Base-by-base conservation (phyloP, 2,329 filamentous ascomycete species). In the Tolypocladium tundrense region DNA sequence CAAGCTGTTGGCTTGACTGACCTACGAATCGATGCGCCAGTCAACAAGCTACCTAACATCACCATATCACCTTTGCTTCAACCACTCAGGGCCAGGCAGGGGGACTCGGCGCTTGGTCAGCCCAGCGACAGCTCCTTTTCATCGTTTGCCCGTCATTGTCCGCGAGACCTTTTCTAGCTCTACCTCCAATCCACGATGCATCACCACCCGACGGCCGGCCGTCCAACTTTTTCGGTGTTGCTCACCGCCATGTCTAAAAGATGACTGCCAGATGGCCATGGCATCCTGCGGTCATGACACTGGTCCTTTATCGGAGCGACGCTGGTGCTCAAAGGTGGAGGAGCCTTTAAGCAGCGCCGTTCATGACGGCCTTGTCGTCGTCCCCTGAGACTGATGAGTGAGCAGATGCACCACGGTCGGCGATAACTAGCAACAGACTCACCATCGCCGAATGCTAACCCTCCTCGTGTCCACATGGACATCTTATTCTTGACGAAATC, bases 401-500 rank as follows among this genome's bases (percentile, higher is more conserved):
- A 51, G 48, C 19, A 35, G 31, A 51, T 10, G 19, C 19, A 13
- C 19, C 31, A 31, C 19, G 19, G 4, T n/a, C 10, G 16, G 48
- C 31, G 16, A 35, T 10, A 35, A 35, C 14, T 3, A 19, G 4
- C 4, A 8, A 4, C 40, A 50, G 21, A 65, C 66, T 66, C 56
- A 75, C 76, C 73, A 19, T 54, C 51, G 76, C 59, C 73, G 60
- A 79, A 78, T 11, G 70, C 69, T 62, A 77, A 77, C 55, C 77
- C 77, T 37, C 75, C 76, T n/a, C 80, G 71, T 6, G 79, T 79
- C 82, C 81, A 85, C 4, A 67, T 58, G 57, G 69, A 69, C 74
- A 85, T 74, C 76, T 91, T 96, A 61, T 94, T 86, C 65, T 79
- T 78, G 60, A 87, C 84, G 69, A 97, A 97, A 61, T 88, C 84